Conservation (phyloP, 495 filamentous ascomycete species). For the Penicillium silybi region DNA sequence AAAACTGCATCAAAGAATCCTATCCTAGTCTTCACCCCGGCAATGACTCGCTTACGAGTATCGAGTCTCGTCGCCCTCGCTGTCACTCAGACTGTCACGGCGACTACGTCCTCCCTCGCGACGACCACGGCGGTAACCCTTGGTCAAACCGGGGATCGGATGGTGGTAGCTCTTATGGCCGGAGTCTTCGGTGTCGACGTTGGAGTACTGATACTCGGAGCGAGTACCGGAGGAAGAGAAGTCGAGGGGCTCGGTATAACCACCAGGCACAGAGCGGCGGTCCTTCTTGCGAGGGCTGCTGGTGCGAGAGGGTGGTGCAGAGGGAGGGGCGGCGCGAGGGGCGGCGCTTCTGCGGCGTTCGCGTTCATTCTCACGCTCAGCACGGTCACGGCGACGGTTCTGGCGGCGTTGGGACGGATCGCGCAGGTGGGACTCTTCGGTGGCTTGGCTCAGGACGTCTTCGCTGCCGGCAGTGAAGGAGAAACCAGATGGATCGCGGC, state of each 20-base stretch:
- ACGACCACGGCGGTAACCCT: constrained; percentile 43
- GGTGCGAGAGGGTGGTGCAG: constrained; percentile 31
- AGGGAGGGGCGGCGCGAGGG: constrained; percentile 4
- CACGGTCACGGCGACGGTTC: constrained; percentile 30
- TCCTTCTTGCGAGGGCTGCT: constrained; percentile 39
- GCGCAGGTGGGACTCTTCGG: constrained; percentile 45
- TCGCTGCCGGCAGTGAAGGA: constrained; percentile 52
- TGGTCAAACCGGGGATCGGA: constrained; percentile 68
- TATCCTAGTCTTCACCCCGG: background rate
- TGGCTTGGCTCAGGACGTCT: constrained; percentile 49
- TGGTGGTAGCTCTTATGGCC: constrained; percentile 82
- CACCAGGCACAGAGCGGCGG: constrained; percentile 38
- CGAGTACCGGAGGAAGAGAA: constrained; percentile 42
- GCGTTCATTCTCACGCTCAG: background rate
- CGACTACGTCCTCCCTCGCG: constrained; percentile 16
- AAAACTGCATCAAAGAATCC: background rate
- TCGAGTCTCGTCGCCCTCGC: constrained; percentile 36
- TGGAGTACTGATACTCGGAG: constrained; percentile 47
- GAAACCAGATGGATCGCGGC: constrained; percentile 37
- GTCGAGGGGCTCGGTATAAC: constrained; percentile 56
- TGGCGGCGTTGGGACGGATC: constrained; percentile 36
- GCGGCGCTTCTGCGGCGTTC: constrained; percentile 20
- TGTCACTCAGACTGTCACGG: constrained; percentile 54
- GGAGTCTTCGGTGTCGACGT: constrained; percentile 50
- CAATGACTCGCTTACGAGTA: constrained; percentile 18